Evolutionary conservation across 495 filamentous ascomycete species (phyloP).

Genomic region (Talaromyces stipitatus): DNA sequence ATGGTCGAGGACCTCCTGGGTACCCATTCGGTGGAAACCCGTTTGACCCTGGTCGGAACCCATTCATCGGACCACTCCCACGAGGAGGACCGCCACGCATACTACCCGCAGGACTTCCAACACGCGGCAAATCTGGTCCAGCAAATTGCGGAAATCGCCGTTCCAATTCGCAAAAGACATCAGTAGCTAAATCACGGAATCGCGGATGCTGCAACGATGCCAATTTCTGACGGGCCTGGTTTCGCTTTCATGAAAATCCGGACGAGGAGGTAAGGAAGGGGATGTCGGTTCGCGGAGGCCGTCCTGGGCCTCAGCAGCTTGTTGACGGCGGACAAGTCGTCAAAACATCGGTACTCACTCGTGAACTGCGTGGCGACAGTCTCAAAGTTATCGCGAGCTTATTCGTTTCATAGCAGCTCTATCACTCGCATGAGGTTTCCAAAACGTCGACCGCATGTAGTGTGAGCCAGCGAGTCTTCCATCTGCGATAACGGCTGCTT

Average conservation of each 20-base stretch:
- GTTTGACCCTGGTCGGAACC: slow-evolving; percentile 19
- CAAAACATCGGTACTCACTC: slow-evolving; percentile 96
- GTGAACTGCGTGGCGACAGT: slow-evolving; percentile 79
- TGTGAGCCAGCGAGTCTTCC: slow-evolving; percentile 73
- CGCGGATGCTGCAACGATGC: slow-evolving; percentile 74
- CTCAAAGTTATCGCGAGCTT: slow-evolving; percentile 90
- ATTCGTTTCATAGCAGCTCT: slow-evolving; percentile 65
- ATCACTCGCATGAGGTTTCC: slow-evolving; percentile 59
- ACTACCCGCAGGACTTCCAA: slow-evolving; percentile 59
- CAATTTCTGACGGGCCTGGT: slow-evolving; percentile 90
- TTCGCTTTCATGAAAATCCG: slow-evolving; percentile 94
- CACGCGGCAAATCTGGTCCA: slow-evolving; percentile 54
- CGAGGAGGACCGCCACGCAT: slow-evolving; percentile 45
- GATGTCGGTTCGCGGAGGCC: slow-evolving; percentile 43
- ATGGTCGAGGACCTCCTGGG: slow-evolving; percentile 30
- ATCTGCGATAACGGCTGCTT: slow-evolving; percentile 48
- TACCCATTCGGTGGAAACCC: slow-evolving; percentile 37
- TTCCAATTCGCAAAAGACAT: slow-evolving; percentile 93
- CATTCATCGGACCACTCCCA: slow-evolving; percentile 48
- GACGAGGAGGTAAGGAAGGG: slow-evolving; percentile 72
- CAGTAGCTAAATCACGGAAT: slow-evolving; percentile 86
- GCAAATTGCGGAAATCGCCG: slow-evolving; percentile 79
- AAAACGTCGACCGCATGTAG: slow-evolving; percentile 75
- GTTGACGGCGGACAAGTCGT: slow-evolving; percentile 86
- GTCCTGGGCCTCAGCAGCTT: slow-evolving; percentile 47